Evolutionary conservation across 345 rosid genomes (phyloP), one percentile per base, ranked within the genome.

Genomic region (Populus davidiana): DNA sequence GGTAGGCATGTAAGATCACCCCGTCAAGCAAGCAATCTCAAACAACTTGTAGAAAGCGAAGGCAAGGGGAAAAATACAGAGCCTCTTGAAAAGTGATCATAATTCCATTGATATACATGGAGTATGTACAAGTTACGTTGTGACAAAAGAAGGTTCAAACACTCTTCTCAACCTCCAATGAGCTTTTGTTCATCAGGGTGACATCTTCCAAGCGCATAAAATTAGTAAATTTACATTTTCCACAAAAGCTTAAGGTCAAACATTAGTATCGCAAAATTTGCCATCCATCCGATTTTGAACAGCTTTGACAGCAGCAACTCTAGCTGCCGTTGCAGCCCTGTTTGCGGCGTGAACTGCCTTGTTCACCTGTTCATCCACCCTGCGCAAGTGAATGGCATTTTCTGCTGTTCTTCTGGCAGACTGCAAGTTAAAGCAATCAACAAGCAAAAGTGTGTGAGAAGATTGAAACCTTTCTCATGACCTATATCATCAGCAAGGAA

Each of bases 301-400:
- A 36, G 98, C 99, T 88, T 88, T 92, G 39, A 95, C 88, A 1
- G 99, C 97, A 33, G 98, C 98, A 72, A 93, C 98, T 86, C 99
- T 87, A 14, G 99, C 98, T 36, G 99, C 99, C 16, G 97, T 89
- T 29, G 97, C 98, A 5, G 98, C 96, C 61, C 91, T 85, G 70
- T 92, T 95, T 21, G 99, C 99, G 18, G 88, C 93, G 66, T 75
- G 75, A 70, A 88, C 92, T 1, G 92, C 87, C 71, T 85, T 87
- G 83, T 86, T 92, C 79, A 95, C 98, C 78, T 85, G 92, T 39
- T 91, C 98, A 71, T 95, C 98, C 65, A 90, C 92, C 69, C 90
- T 82, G 56, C 83, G 80, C 47, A 87, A 79, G 52, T 80, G 88
- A 66, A 89, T 80, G n/a, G 94, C 92, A 76, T 88, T 88, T 75